Conservation (phyloP, 2,329 filamentous ascomycete genomes). For the Fusarium sp. region DNA sequence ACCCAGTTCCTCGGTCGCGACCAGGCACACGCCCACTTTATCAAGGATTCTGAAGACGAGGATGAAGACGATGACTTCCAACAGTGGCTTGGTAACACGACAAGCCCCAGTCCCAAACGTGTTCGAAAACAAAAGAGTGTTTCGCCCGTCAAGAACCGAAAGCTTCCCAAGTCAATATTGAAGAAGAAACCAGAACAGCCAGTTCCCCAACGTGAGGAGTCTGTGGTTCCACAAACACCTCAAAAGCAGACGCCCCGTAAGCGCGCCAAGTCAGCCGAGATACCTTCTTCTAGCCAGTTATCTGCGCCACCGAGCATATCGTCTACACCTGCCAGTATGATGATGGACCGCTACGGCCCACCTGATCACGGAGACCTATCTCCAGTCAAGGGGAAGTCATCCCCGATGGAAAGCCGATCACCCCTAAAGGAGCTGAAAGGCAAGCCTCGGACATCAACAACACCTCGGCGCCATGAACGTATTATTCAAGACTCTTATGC, state of each 20-base stretch:
- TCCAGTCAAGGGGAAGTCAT: slow-evolving; percentile 57
- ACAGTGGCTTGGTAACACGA: slow-evolving; percentile 53
- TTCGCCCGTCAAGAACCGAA: slow-evolving; percentile 33
- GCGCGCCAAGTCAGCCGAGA: slow-evolving; percentile 53
- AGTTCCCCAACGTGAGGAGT: slow-evolving; percentile 48
- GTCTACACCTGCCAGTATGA: slow-evolving; percentile 59
- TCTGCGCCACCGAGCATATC: slow-evolving; percentile 57
- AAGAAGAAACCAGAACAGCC: slow-evolving; percentile 27
- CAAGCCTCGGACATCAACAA: slow-evolving; percentile 37
- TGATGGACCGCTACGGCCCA: slow-evolving; percentile 58
- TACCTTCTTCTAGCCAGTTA: slow-evolving; percentile 60
- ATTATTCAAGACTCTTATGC: slow-evolving; percentile 64
- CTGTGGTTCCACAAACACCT: slow-evolving; percentile 62
- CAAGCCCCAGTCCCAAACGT: slow-evolving; percentile 48
- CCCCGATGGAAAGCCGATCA: slow-evolving; percentile 44
- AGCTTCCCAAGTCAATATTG: slow-evolving; percentile 37
- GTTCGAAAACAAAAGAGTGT: slow-evolving; percentile 12
- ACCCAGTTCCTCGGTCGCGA: slow-evolving; percentile 56
- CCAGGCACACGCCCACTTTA: slow-evolving; percentile 33
- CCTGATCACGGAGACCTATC: slow-evolving; percentile 52
- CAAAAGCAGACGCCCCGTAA: slow-evolving; percentile 58
- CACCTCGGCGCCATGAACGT: slow-evolving; percentile 47
- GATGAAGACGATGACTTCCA: slow-evolving; percentile 51
- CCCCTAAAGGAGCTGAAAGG: slow-evolving; percentile 45
- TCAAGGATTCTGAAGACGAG: slow-evolving; percentile 60